Base-by-base conservation (phyloP, 148 eudicot genomes). In the Arctostaphylos glauca region DNA sequence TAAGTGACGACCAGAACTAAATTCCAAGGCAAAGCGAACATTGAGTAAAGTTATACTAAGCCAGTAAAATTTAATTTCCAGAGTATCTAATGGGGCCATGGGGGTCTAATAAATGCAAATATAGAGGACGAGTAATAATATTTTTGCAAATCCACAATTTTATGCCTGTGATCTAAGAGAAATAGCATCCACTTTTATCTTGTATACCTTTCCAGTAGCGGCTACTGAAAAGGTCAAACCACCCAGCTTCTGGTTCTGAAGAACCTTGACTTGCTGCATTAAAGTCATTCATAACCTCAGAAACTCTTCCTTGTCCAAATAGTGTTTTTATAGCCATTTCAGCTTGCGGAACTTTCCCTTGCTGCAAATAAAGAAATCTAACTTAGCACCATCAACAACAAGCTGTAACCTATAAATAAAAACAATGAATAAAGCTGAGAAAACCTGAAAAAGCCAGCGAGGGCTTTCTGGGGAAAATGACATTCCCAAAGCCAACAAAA, bases 381-480 rank as follows among this genome's bases (percentile, higher is more conserved):
- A 21, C 8, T 78, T 44, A 62, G 59, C 43, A 71, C 62, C 81
- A 68, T 82, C 60, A 70, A 3, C 64, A 59, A 59, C 18, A 21
- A 59, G 64, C 62, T 21, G 19, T 58, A 18, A 21, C 64, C 23
- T 59, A 59, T 5, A 52, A 59, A 59, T 59, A 6, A 59, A 59
- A 8, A 18, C 64, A 6, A 21, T 19, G 9, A 59, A 18, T 59
- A 19, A 18, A 76, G 81, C 41, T 83, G 19, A 56, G 73, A 77
- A 41, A 72, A 96, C 99, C 98, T 96, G 99, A 81, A 86, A 93
- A 86, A 94, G 97, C 98, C 99, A 96, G 66, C 95, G 84, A 55
- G 99, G 99, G 86, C 98, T 96, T 91, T 96, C 99, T 53, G 99
- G 99, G 88, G 94, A 92, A 87, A 96, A 84, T 64, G 89, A 77